Evolutionary conservation across 768 basidiomycete species (phyloP).

Genomic region (Russula emetica): DNA sequence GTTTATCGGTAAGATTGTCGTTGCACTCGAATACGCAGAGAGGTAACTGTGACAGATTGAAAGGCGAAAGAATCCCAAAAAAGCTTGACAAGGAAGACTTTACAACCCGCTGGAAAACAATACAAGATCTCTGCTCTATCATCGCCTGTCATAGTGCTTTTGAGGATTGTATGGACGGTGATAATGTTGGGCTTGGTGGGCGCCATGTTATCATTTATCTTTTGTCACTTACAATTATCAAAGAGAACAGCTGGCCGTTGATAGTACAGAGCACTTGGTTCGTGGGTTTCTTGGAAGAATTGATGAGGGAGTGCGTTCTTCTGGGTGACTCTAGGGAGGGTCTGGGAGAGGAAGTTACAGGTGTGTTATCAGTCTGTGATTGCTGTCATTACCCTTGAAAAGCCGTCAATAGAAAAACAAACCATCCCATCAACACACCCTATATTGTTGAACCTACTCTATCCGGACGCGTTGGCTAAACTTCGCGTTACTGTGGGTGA

Average conservation of each 20-base stretch:
- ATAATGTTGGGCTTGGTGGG: constrained; percentile 61
- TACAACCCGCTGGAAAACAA: constrained; percentile 52
- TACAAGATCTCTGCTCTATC: constrained; percentile 64
- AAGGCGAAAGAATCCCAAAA: constrained; percentile 32
- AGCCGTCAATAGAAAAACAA: constrained; percentile 1
- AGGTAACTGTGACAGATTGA: constrained; percentile 33
- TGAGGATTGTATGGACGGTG: constrained; percentile 58
- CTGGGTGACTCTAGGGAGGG: constrained; percentile 31
- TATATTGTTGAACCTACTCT: constrained; percentile 54
- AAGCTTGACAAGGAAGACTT: constrained; percentile 41
- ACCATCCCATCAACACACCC: constrained; percentile 27
- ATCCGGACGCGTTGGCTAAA: constrained; percentile 56
- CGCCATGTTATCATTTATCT: neutral
- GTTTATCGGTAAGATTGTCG: constrained; percentile 35
- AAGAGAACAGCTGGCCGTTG: constrained; percentile 73
- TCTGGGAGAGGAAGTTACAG: constrained; percentile 12
- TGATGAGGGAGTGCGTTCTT: constrained; percentile 52
- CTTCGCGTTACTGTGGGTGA: constrained; percentile 49
- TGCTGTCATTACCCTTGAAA: neutral
- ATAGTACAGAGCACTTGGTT: constrained; percentile 60
- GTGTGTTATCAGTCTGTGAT: constrained; percentile 1
- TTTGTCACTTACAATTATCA: constrained; percentile 14
- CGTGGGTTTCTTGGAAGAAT: constrained; percentile 53
- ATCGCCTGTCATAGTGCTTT: constrained; percentile 59
- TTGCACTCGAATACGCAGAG: neutral